Percentiles rank a stretch among this genome's conserved stretches.
These are phyloP conservation scores for Debaryomycetaceae sp. DNA, from an alignment of 1,139 yeast species.

Conservation along the genomic window DNA sequence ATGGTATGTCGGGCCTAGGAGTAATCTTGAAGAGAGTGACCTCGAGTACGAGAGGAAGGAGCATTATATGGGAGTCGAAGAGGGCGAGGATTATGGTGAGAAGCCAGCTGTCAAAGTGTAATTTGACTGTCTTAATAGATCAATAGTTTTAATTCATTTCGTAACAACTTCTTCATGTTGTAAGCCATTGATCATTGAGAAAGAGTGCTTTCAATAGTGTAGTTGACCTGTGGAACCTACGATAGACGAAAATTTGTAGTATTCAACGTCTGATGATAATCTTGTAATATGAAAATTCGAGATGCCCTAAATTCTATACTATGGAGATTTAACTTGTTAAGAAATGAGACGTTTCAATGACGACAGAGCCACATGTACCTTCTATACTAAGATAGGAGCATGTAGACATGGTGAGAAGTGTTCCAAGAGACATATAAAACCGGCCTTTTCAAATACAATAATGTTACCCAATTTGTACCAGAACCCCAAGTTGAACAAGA, in stretches of 20 bases:
- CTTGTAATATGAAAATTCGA: neutral
- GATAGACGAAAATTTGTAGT: too few species aligned
- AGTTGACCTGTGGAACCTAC: too few species aligned
- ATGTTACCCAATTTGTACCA: conserved; percentile 67
- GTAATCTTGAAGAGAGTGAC: conserved; percentile 45
- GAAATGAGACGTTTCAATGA: conserved; percentile 10
- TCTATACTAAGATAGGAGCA: conserved; percentile 84
- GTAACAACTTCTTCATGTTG: too few species aligned
- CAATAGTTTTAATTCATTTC: too few species aligned
- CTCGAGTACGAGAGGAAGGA: conserved; percentile 13
- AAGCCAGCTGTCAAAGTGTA: neutral
- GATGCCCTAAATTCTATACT: neutral
- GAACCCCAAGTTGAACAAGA: conserved; percentile 52
- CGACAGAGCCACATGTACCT: conserved; percentile 37
- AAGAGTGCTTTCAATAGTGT: too few species aligned
- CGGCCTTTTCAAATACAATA: conserved; percentile 64
- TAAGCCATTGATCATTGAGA: too few species aligned
- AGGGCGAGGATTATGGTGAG: neutral
- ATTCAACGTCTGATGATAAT: neutral
- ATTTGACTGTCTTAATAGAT: neutral
- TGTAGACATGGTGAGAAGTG: conserved; percentile 93
- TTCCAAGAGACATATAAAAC: conserved; percentile 70
- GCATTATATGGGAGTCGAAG: neutral
- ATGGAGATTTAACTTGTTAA: neutral
- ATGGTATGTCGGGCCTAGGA: conserved; percentile 67